These are phyloP conservation scores for Talaromyces sp. DNA, from an alignment of 2,329 filamentous ascomycete genomes.

Conservation along the genomic window DNA sequence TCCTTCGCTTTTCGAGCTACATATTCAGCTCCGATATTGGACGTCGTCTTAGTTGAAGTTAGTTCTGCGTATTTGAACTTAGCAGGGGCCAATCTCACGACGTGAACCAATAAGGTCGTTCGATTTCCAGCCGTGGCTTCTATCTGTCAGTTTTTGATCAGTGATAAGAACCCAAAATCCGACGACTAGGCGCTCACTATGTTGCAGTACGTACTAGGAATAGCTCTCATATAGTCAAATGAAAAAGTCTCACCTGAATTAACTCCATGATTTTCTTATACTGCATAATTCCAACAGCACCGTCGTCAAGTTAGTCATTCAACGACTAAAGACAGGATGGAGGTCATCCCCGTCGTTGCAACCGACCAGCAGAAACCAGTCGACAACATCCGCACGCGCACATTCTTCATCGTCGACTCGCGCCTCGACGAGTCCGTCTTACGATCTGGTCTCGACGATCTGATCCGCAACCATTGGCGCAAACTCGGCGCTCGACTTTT, in stretches of 20 bases:
- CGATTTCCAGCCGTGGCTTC: too few species aligned
- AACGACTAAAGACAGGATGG: neutral
- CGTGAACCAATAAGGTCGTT: too few species aligned
- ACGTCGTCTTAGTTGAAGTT: neutral
- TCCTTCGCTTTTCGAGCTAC: neutral
- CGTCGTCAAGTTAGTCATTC: too few species aligned
- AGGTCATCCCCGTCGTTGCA: neutral
- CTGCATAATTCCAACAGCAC: neutral
- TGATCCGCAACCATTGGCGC: slow-evolving; percentile 12
- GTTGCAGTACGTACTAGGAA: too few species aligned
- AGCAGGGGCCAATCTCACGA: neutral
- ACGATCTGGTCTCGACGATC: neutral
- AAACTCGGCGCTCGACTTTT: slow-evolving; percentile 1
- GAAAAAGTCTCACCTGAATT: neutral
- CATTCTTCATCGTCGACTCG: slow-evolving; percentile 6
- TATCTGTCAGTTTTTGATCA: too few species aligned
- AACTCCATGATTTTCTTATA: too few species aligned
- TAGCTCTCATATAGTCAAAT: neutral
- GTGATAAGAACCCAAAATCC: too few species aligned
- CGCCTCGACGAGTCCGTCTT: neutral
- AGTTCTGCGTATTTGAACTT: too few species aligned
- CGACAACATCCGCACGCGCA: neutral
- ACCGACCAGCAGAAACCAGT: slow-evolving; percentile 4
- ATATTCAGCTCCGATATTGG: neutral
- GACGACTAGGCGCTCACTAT: too few species aligned